Conservation (phyloP, 208 protist species). For the Wallacemonas sp. region DNA sequence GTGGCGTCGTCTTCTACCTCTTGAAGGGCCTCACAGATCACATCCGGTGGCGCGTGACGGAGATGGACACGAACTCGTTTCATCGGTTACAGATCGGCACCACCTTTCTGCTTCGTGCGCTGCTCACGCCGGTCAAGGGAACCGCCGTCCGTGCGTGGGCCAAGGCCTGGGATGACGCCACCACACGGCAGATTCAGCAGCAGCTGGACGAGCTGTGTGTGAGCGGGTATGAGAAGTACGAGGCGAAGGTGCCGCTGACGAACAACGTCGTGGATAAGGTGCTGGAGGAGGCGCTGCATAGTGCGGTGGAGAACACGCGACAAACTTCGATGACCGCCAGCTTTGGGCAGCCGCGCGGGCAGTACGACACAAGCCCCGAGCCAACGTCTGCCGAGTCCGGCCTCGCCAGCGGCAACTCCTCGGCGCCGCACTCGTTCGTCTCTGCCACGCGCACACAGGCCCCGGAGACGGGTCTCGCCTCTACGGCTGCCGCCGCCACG, state of each 20-base stretch:
- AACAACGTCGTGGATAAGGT: constrained; percentile 57
- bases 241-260: constrained; percentile 61
- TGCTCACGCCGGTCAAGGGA: constrained; percentile 50
- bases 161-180: constrained; percentile 46
- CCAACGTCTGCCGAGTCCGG: too few relatives aligned
- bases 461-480: background rate
- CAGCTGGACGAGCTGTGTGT: constrained; percentile 75
- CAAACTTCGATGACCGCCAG: too few relatives aligned
- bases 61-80: constrained; percentile 29
- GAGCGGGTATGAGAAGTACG: constrained; percentile 74
- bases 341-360: too few relatives aligned
- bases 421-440: too few relatives aligned
- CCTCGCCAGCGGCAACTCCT: too few relatives aligned
- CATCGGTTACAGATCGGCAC: constrained; percentile 63
- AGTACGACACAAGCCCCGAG: too few relatives aligned
- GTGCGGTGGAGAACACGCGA: too few relatives aligned
- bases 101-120: constrained; percentile 68
- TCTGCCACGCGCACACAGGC: background rate
- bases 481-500: background rate
- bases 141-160: constrained; percentile 45
- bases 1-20: constrained; percentile 54
- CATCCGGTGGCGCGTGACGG: constrained; percentile 32
- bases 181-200: constrained; percentile 29
- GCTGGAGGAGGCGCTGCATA: constrained; percentile 32
- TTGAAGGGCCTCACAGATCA: constrained; percentile 68